These are phyloP conservation scores for Perkinsus chesapeaki DNA, from an alignment of 169 alveolate genomes.

Conservation along the genomic window DNA sequence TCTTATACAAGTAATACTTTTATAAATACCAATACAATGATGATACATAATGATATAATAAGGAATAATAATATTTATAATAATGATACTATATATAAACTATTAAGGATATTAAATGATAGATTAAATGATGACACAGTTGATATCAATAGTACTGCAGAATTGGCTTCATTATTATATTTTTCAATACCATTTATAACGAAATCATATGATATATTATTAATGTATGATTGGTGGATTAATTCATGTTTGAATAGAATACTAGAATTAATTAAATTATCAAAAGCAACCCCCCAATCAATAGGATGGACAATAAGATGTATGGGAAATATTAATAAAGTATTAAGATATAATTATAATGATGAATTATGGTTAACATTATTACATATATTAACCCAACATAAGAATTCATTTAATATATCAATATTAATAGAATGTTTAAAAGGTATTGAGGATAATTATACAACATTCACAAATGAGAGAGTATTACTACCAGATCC, in stretches of 20 bases:
- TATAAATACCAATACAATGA: too few relatives aligned
- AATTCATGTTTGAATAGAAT: neutral
- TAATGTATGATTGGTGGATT: neutral
- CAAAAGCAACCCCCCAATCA: neutral
- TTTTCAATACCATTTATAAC: neutral
- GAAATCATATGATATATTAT: neutral
- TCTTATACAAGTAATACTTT: too few relatives aligned
- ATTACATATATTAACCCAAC: neutral
- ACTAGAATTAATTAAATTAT: neutral
- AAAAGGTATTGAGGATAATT: neutral
- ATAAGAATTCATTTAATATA: neutral
- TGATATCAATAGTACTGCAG: neutral
- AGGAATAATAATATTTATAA: neutral
- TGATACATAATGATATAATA: neutral
- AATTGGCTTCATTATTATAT: neutral
- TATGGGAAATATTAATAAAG: neutral
- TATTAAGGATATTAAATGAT: neutral
- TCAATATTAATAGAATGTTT: neutral
- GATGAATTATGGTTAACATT: neutral
- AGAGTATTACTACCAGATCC: too few relatives aligned
- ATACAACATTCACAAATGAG: neutral
- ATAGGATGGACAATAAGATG: neutral
- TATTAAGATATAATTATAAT: neutral
- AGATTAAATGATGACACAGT: neutral
- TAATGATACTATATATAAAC: neutral